These are phyloP conservation scores for Eucalyptus virginea DNA, from an alignment of 345 rosid species.

Conservation along the genomic window DNA sequence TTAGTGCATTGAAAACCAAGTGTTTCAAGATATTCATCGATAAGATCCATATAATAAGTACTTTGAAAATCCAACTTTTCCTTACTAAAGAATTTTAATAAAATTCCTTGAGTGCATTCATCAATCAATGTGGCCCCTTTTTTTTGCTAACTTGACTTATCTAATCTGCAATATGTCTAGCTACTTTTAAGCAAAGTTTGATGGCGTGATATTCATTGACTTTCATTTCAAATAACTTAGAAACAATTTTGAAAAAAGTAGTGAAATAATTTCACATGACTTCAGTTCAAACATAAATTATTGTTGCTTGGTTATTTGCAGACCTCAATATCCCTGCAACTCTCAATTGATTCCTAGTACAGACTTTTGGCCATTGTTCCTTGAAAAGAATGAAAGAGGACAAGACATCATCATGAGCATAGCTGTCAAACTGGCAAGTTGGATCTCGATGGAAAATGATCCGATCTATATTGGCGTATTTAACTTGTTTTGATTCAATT, in stretches of 20 bases:
- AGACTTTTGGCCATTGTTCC: no score
- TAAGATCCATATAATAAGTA: neutral
- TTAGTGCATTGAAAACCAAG: neutral
- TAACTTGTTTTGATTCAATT: no score
- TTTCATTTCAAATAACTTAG: neutral
- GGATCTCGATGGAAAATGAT: no score
- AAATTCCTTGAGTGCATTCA: neutral
- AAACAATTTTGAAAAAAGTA: neutral
- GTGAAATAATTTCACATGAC: neutral
- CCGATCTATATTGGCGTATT: accelerated
- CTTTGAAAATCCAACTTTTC: neutral
- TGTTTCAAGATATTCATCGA: neutral
- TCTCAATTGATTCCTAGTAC: neutral
- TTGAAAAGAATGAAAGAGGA: neutral
- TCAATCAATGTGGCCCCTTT: neutral
- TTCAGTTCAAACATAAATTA: neutral
- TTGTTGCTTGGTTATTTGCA: neutral
- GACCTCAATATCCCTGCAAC: neutral
- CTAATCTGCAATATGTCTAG: neutral
- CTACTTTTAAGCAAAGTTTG: neutral
- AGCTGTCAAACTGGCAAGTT: neutral
- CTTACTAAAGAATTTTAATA: neutral
- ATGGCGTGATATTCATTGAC: neutral
- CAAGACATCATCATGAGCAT: neutral
- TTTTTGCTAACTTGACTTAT: neutral